Conservation (phyloP, 768 basidiomycete genomes). For the Lanmaoa rubissima region DNA sequence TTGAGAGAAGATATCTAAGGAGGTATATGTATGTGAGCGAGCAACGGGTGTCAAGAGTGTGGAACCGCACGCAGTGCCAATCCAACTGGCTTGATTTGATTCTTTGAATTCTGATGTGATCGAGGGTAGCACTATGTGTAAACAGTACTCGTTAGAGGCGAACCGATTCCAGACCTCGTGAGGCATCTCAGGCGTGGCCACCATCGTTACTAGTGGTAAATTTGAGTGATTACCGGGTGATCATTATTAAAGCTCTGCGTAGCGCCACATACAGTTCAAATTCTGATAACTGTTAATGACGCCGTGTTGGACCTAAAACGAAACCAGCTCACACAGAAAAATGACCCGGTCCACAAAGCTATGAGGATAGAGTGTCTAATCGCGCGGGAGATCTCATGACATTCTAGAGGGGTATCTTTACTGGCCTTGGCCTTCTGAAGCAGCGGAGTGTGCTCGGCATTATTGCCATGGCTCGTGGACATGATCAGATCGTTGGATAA, state of each 20-base stretch:
- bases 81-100: slow-evolving; percentile 28
- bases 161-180: not conserved
- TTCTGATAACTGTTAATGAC: not conserved
- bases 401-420: slow-evolving; percentile 34
- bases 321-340: slow-evolving; percentile 55
- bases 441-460: slow-evolving; percentile 26
- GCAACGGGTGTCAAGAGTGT: not conserved
- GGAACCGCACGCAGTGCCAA: slow-evolving; percentile 22
- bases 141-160: not conserved
- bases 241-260: not conserved
- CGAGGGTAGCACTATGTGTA: slow-evolving; percentile 8
- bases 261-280: slow-evolving; percentile 7
- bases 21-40: not conserved
- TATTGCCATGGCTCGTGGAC: not conserved
- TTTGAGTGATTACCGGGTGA: not conserved
- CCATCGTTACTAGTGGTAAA: slow-evolving; percentile 18
- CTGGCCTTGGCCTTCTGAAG: slow-evolving; percentile 7
- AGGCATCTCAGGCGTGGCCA: slow-evolving; percentile 17
- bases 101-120: slow-evolving; percentile 25
- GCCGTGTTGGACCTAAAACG: too few relatives aligned
- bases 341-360: slow-evolving; percentile 64
- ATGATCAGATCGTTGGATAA: not conserved
- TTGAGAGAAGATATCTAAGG: slow-evolving; percentile 14
- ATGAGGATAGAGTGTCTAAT: slow-evolving; percentile 60
- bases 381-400: slow-evolving; percentile 54